Evolutionary conservation across 2,329 filamentous ascomycete genomes (phyloP).

Genomic region (Ophiocordyceps australis): DNA sequence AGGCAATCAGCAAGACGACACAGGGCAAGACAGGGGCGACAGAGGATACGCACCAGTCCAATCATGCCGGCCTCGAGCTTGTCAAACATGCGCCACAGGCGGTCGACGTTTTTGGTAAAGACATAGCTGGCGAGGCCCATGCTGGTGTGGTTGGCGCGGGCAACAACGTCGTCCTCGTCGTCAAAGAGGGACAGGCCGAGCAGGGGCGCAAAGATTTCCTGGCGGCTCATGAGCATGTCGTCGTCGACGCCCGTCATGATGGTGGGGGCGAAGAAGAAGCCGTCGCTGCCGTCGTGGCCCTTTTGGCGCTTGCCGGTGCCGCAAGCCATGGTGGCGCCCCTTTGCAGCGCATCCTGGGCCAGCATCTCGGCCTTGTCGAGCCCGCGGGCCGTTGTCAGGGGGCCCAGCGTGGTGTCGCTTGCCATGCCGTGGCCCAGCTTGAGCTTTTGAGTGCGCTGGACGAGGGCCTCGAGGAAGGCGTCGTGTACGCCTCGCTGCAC

Average conservation of each 20-base stretch:
- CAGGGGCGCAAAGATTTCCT: constrained; percentile 59
- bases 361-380: constrained; percentile 23
- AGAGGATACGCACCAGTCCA: constrained; percentile 12
- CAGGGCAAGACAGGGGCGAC: neutral
- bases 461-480: constrained; percentile 35
- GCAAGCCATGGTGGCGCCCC: constrained; percentile 35
- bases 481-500: constrained; percentile 43
- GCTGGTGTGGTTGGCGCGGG: constrained; percentile 44
- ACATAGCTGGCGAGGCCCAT: constrained; percentile 59
- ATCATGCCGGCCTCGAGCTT: constrained; percentile 26
- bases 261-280: constrained; percentile 52
- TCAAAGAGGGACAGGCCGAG: constrained; percentile 52
- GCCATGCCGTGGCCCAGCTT: constrained; percentile 43
- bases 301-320: constrained; percentile 40
- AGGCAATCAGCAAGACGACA: neutral
- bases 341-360: constrained; percentile 37
- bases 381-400: constrained; percentile 14
- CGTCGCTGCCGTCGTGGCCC: constrained; percentile 25
- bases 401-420: constrained; percentile 13
- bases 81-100: constrained; percentile 23
- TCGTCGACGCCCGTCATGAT: constrained; percentile 48
- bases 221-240: constrained; percentile 46
- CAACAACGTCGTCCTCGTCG: constrained; percentile 50
- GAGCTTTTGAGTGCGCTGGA: constrained; percentile 30
- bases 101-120: constrained; percentile 31